Percentiles rank a stretch among this genome's conserved stretches.
phyloP scores from a whole-genome alignment of 495 filamentous ascomycete genomes.

The Penicillium tannophilum region DNA sequence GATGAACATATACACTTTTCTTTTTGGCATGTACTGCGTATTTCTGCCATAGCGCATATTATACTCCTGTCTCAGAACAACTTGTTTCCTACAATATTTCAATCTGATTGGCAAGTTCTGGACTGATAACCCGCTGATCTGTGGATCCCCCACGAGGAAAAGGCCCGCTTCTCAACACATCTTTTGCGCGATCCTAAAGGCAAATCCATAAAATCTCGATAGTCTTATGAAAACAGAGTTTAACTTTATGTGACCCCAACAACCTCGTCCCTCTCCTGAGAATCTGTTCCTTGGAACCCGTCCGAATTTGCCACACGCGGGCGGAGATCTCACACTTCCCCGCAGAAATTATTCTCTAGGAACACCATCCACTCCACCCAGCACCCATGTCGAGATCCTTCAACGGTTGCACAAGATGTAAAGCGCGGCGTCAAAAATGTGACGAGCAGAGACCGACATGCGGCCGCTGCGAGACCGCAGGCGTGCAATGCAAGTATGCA shows the following conservation, averaged over 20 bases:
- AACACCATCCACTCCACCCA: constrained; percentile 13
- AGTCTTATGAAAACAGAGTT: background rate
- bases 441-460: constrained; percentile 45
- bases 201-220: background rate
- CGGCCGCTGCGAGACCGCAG: constrained; percentile 40
- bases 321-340: constrained; percentile 19
- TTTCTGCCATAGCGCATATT: constrained; percentile 27
- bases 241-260: background rate
- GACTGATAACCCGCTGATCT: constrained; percentile 22
- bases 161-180: constrained; percentile 9
- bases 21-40: constrained; percentile 25
- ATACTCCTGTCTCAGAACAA: constrained; percentile 10
- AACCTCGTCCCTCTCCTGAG: background rate
- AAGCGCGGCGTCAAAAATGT: constrained; percentile 49
- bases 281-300: constrained; percentile 1
- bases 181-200: background rate
- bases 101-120: constrained; percentile 8
- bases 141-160: constrained; percentile 17
- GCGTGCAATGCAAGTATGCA: constrained; percentile 39
- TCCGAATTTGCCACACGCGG: constrained; percentile 6
- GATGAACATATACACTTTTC: constrained; percentile 30
- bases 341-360: constrained; percentile 27
- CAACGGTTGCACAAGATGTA: constrained; percentile 50
- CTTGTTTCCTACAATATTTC: background rate
- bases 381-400: constrained; percentile 50